Base-by-base conservation (phyloP, 495 filamentous ascomycete species). In the Penicillium coprophilum region DNA sequence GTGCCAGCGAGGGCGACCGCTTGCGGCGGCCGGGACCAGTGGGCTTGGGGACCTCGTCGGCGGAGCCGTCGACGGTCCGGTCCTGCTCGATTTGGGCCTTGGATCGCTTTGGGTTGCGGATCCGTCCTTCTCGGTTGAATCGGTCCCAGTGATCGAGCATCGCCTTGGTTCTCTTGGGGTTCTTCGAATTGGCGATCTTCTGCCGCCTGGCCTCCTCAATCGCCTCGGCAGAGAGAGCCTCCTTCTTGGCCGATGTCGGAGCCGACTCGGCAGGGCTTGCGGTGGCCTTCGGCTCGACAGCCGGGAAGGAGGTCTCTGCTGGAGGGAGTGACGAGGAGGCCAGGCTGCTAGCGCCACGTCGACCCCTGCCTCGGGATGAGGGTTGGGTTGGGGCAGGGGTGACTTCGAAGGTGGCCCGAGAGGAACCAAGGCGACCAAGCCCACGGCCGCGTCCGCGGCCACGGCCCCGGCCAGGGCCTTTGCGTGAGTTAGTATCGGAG, bases 131-230 rank as follows among this genome's bases (percentile, higher is more conserved):
- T 13, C 63, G 58, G 51, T 77, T 76, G 62, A 77, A 79, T 9
- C 73, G 68, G 31, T 69, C 69, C 76, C 76, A 79, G 56, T 79
- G 76, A 51, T 79, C 75, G 31, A 79, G 67, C 78, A 79, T 79
- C 11, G 77, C 77, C 51, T 77, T 72, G 11, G 75, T 76, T 7
- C 77, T 68, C 47, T 77, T 76, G 2, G 77, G 75, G 53, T 80
- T 78, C 66, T 79, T 80, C 20, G 75, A 77, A 50, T 78, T 78
- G 40, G 64, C 61, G 39, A 77, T 76, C 58, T 75, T 73, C 36
- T 71, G 57, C 3, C 69, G 67, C 21, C 71, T 70, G 13, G 66
- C 68, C 28, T 71, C 57, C 38, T 74, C 75, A 2, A 64, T 62
- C 15, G 71, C 62, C 38, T 76, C 74, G 0, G 30, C 39, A 13